phyloP scores from a whole-genome alignment of 306 rosid species.

The Quercus bicolor region DNA sequence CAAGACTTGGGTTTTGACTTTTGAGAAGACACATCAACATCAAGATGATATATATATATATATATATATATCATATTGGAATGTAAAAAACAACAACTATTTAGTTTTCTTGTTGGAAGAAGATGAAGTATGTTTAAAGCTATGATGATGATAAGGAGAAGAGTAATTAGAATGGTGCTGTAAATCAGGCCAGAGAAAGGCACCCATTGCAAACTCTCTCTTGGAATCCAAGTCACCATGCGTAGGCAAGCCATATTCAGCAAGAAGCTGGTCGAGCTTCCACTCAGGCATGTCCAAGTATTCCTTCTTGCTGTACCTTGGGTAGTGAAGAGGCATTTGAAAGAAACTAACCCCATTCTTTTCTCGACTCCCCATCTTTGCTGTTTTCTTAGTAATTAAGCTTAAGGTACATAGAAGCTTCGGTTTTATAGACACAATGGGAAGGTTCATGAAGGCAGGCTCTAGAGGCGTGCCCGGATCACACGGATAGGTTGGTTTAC shows the following conservation, averaged over 20 bases:
- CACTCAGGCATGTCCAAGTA: slow-evolving; percentile 75
- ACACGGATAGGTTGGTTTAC: slow-evolving; percentile 63
- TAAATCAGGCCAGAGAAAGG: slow-evolving; percentile 68
- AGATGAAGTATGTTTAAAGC: slow-evolving; percentile 8
- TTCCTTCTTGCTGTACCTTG: slow-evolving; percentile 64
- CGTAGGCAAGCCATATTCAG: slow-evolving; percentile 65
- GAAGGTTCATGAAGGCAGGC: slow-evolving; percentile 23
- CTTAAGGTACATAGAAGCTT: not conserved
- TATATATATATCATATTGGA: too few species aligned
- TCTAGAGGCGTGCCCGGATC: slow-evolving; percentile 43
- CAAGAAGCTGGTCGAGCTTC: slow-evolving; percentile 64
- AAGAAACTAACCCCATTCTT: slow-evolving; percentile 33
- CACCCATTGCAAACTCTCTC: slow-evolving; percentile 70
- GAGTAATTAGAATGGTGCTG: slow-evolving; percentile 3
- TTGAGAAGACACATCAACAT: too few species aligned
- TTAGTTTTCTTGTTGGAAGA: slow-evolving; percentile 15
- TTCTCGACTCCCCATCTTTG: slow-evolving; percentile 39
- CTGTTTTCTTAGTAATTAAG: not conserved
- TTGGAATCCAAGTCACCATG: slow-evolving; percentile 66
- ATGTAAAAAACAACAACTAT: not conserved
- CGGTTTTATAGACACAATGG: not conserved
- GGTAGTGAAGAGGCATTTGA: slow-evolving; percentile 84
- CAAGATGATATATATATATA: too few species aligned
- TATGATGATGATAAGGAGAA: not conserved
- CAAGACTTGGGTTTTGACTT: too few species aligned